Percentiles rank a stretch among this genome's conserved stretches.
These are phyloP conservation scores for Phytophthora litchii DNA, from an alignment of 352 stramenopile genomes.

Conservation along the genomic window DNA sequence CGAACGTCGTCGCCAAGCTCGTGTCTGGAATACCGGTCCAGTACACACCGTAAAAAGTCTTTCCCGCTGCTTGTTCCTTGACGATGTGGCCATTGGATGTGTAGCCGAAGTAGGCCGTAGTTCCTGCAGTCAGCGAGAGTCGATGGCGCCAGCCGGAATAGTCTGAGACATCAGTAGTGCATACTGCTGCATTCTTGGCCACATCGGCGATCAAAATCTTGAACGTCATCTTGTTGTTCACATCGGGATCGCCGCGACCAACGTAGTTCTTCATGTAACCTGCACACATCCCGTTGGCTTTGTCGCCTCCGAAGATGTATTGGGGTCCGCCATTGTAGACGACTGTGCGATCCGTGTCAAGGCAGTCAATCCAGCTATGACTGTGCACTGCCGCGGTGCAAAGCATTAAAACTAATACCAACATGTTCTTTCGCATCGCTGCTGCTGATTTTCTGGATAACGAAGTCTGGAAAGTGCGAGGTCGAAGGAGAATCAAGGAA, in stretches of 20 bases:
- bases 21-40: slow-evolving; percentile 52
- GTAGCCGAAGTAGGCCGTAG: slow-evolving; percentile 68
- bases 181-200: slow-evolving; percentile 36
- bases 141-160: slow-evolving; percentile 51
- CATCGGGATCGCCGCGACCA: slow-evolving; percentile 47
- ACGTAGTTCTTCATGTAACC: slow-evolving; percentile 76
- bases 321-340: slow-evolving; percentile 62
- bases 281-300: slow-evolving; percentile 50
- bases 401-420: slow-evolving; percentile 20
- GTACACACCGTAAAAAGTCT: slow-evolving; percentile 67
- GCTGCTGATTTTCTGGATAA: not conserved
- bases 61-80: slow-evolving; percentile 61
- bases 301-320: slow-evolving; percentile 60
- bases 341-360: slow-evolving; percentile 57
- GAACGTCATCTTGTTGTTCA: slow-evolving; percentile 48
- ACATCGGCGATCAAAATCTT: slow-evolving; percentile 69
- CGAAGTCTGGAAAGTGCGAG: slow-evolving; percentile 17
- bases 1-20: slow-evolving; percentile 48
- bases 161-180: slow-evolving; percentile 33
- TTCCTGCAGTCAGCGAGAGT: slow-evolving; percentile 42
- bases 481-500: slow-evolving; percentile 19
- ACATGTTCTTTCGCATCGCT: slow-evolving; percentile 19
- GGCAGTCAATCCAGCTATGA: slow-evolving; percentile 77
- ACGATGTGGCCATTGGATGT: slow-evolving; percentile 66
- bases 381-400: slow-evolving; percentile 27